These are phyloP conservation scores for Chernovozyma aurita DNA, from an alignment of 1,139 yeast genomes.

Conservation along the genomic window DNA sequence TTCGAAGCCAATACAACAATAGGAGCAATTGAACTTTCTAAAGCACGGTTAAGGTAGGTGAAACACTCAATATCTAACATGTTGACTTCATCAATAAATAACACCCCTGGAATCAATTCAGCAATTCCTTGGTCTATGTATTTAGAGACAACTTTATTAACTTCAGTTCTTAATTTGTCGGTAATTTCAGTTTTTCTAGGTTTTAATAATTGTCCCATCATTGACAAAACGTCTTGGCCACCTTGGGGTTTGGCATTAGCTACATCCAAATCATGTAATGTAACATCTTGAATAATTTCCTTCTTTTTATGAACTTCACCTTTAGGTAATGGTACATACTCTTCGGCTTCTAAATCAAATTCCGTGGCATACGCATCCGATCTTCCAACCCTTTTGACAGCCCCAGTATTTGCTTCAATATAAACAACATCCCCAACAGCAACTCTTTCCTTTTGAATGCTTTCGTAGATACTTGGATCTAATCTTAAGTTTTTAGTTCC, in stretches of 20 bases:
- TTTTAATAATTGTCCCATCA: conserved; percentile 97
- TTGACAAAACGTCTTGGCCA: conserved; percentile 94
- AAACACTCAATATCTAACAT: conserved; percentile 96
- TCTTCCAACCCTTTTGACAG: conserved; percentile 95
- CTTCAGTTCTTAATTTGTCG: conserved; percentile 88
- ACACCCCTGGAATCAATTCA: conserved; percentile 94
- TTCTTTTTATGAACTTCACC: conserved; percentile 99
- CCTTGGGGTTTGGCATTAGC: conserved; percentile 99
- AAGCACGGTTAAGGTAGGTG: conserved; percentile 88
- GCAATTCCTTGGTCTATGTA: conserved; percentile 98
- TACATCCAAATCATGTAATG: conserved; percentile 90
- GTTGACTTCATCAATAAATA: conserved; percentile 95
- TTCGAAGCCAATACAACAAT: conserved; percentile 93
- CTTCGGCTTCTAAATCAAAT: conserved; percentile 97
- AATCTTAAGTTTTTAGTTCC: conserved; percentile 90
- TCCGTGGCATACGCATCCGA: conserved; percentile 98
- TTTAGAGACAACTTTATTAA: conserved; percentile 91
- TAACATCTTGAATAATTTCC: conserved; percentile 96
- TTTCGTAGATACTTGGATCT: conserved; percentile 94
- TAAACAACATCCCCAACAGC: conserved; percentile 95
- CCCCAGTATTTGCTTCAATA: conserved; percentile 96
- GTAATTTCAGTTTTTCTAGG: conserved; percentile 98
- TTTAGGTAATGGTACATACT: conserved; percentile 95
- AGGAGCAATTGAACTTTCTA: conserved; percentile 90
- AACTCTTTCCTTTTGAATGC: conserved; percentile 92